Base-by-base conservation (phyloP, 208 protist genomes). In the Wallacemonas sp. region DNA sequence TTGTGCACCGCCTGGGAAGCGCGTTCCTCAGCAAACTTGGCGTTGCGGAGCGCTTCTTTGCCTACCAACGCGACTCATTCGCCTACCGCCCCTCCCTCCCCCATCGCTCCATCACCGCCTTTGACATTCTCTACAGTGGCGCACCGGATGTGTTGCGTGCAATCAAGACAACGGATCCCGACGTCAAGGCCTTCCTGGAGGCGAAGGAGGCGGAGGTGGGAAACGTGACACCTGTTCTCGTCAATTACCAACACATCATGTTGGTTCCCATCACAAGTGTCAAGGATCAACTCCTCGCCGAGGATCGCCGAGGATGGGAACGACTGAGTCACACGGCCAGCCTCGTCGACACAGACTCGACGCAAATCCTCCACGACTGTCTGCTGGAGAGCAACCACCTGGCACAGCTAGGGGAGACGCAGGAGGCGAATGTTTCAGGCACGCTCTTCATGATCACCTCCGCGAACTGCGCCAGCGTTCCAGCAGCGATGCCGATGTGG, bases 371-470 rank as follows among this genome's bases (percentile, higher is more conserved):
- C 3, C 72, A 79, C 44, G 56, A 79, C 24, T 38, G 38, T 2
- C 72, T 74, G n/a, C 70, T 71, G 43, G 48, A 70, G 8, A 74
- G 57, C 48, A 39, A 54, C 5, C 47, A 32, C 23, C 21, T 58
- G 52, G 52, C 52, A 9, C 19, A 8, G 26, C 55, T 61, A 43
- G 17, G 55, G 30, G 38, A 54, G 32, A n/a, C 61, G 14, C 63
- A 57, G 38, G 67, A 62, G 33, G 52, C 43, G 36, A 12, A 71
- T 17, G 14, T 14, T 14, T 68, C 72, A 34, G 74, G 74, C 19
- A 79, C 74, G 9, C 68, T 79, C 30, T 70, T 79, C 44, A 61
- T 79, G 11, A 79, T 79, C 64, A 79, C 74, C n/a, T 79, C 74
- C 3, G 74, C 74, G 2, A 79, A 79, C 57, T 68, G 72, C 56